Percentiles rank a stretch among this genome's conserved stretches.
Conservation (phyloP, 169 alveolate genomes). For the Eimeria sp. region DNA sequence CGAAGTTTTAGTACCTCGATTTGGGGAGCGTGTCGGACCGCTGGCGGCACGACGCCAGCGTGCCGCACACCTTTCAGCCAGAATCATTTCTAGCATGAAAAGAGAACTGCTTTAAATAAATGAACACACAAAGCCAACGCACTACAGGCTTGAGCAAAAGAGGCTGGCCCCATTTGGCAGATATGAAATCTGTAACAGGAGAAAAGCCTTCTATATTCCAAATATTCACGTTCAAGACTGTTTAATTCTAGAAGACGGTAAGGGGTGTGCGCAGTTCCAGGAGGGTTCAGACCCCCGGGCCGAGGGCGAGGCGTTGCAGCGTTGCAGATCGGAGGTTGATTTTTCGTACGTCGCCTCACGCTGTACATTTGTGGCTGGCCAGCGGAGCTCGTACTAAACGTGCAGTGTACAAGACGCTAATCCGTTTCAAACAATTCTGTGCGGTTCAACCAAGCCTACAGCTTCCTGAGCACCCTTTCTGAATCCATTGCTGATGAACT, state of each 20-base stretch:
- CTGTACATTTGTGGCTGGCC: not conserved
- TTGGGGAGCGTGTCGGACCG: not conserved
- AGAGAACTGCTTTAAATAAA: not conserved
- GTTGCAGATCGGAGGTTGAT: not conserved
- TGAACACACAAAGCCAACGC: not conserved
- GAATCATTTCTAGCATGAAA: not conserved
- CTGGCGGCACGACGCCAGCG: not conserved
- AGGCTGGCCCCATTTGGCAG: not conserved
- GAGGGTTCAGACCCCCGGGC: not conserved
- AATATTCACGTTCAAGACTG: not conserved
- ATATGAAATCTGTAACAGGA: not conserved
- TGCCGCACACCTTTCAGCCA: not conserved
- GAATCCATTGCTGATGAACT: not conserved
- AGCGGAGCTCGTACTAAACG: not conserved
- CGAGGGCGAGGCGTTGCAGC: not conserved
- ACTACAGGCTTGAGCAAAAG: not conserved
- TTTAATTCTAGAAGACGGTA: not conserved
- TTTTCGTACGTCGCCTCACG: not conserved
- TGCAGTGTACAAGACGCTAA: not conserved
- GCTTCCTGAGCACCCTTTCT: not conserved
- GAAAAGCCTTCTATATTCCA: not conserved
- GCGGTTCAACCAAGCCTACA: not conserved
- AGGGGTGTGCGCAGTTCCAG: not conserved
- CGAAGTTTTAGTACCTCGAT: not conserved
- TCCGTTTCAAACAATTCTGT: not conserved